Conservation (phyloP, 140 eudicot genomes). For the Flaveria floridana region DNA sequence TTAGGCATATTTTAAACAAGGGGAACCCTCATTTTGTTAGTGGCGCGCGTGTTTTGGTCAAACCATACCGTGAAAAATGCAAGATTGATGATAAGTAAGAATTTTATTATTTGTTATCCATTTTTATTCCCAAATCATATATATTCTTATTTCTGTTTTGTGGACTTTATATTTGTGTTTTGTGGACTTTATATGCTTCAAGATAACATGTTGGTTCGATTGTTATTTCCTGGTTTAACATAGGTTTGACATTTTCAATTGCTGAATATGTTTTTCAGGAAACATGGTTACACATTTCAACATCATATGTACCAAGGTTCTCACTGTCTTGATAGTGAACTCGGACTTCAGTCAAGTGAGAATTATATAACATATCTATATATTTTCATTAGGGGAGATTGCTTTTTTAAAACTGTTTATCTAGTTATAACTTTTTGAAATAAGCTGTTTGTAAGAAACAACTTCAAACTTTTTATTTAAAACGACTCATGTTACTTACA, state of each 20-base stretch:
- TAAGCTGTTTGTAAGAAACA: background rate
- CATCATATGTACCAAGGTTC: conserved; percentile 44
- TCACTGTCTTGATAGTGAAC: conserved; percentile 34
- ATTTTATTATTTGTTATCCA: background rate
- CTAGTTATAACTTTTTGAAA: background rate
- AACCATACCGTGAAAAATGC: conserved; percentile 79
- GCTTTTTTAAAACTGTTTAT: background rate
- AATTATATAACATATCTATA: background rate
- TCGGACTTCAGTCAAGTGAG: conserved; percentile 56
- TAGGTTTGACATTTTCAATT: background rate
- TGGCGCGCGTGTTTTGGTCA: conserved; percentile 89
- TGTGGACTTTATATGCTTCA: background rate
- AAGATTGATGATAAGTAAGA: conserved; percentile 61
- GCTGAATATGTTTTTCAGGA: conserved; percentile 41
- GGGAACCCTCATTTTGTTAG: conserved; percentile 82
- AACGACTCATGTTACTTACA: background rate
- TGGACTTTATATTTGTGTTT: background rate
- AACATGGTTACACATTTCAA: conserved; percentile 49
- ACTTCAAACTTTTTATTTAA: background rate
- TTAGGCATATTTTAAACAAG: conserved; percentile 56
- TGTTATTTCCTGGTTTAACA: background rate
- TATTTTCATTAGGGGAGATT: background rate
- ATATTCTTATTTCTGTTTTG: background rate
- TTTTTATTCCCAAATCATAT: background rate
- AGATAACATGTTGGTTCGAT: conserved; percentile 1